Base-by-base conservation (phyloP, 441 rosid species). In the Melastoma candidum region DNA sequence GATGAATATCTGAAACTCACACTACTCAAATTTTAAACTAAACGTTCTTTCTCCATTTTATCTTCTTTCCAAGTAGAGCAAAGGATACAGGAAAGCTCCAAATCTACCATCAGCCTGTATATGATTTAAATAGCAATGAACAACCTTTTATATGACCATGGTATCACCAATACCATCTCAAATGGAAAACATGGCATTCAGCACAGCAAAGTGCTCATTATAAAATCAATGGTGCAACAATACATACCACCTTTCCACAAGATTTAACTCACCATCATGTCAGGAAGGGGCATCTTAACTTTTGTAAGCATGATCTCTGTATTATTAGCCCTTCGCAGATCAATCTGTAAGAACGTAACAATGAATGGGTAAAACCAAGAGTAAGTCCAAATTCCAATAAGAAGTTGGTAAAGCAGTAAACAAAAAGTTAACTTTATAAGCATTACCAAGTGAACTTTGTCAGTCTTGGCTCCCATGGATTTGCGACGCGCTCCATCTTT, bases 301-400 rank as follows among this genome's bases (percentile, higher is more conserved):
- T 93, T 93, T 45, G 99, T 93, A 61, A 93, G 99, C 99, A 89
- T 93, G 66, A 93, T 93, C 76, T 93, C 97, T 49, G 97, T 89
- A 80, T 93, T 93, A 69, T 93, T 79, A 63, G 99, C 97, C 78
- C 99, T 87, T 72, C 99, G 77, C 69, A 93, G 73, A 58, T 93
- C 99, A 69, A 93, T 61, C 99, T 93, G 71, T 64, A 83, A 60
- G 7, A 36, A 22, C 51, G 12, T 48, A 49, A 10, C 36, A 54
- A 48, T 32, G 12, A 43, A 29, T 48, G 14, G 12, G 41, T 11
- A 41, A 12, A 17, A 29, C 45, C 9, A 12, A 26, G 13, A 57
- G 51, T 39, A 46, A 46, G 48, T 46, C 58, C 24, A 36, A 32
- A 52, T 44, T 52, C 56, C 32, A 12, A 11, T 7, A 4, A 52